These are phyloP conservation scores for Epichloe glyceriae DNA, from an alignment of 2,329 filamentous ascomycete species.

Conservation along the genomic window DNA sequence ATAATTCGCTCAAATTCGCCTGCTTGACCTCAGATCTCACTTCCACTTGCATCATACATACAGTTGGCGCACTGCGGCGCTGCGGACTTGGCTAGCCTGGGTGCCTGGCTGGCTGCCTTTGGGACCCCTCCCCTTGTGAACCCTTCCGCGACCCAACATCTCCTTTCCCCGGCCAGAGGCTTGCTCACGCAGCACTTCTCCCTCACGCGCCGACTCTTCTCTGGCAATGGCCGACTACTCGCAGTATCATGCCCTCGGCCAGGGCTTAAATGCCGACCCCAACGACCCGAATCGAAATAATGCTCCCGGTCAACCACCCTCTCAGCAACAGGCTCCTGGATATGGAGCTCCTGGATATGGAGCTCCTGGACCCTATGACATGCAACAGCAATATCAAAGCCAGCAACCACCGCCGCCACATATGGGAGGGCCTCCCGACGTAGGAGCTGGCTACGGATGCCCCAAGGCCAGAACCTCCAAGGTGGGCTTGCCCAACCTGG, in stretches of 20 bases:
- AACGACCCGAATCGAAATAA: slow-evolving; percentile 38
- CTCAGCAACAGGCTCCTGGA: slow-evolving; percentile 29
- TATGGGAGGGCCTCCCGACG: background rate
- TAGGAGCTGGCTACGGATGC: slow-evolving; percentile 19
- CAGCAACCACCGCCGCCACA: slow-evolving; percentile 2
- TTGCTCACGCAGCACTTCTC: slow-evolving; percentile 1
- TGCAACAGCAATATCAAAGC: slow-evolving; percentile 4
- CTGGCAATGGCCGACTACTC: slow-evolving; percentile 42
- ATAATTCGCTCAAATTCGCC: background rate
- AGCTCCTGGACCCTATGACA: slow-evolving; percentile 9
- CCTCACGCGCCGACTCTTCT: background rate
- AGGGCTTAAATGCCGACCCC: slow-evolving; percentile 41
- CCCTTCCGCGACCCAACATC: slow-evolving; percentile 1
- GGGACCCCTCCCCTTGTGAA: slow-evolving; percentile 4
- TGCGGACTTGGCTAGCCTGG: background rate
- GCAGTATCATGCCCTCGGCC: slow-evolving; percentile 43
- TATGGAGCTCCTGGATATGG: slow-evolving; percentile 14
- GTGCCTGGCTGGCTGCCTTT: background rate
- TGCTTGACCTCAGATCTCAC: background rate
- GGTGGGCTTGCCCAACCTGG: slow-evolving; percentile 18
- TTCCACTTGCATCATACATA: background rate
- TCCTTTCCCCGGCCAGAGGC: slow-evolving; percentile 1
- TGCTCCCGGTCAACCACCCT: slow-evolving; percentile 39
- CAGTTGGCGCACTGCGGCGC: background rate
- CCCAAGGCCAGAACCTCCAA: slow-evolving; percentile 18